Evolutionary conservation across 331 rosid genomes (phyloP), one percentile per base, ranked within the genome.

Genomic region (Malus hybrid): DNA sequence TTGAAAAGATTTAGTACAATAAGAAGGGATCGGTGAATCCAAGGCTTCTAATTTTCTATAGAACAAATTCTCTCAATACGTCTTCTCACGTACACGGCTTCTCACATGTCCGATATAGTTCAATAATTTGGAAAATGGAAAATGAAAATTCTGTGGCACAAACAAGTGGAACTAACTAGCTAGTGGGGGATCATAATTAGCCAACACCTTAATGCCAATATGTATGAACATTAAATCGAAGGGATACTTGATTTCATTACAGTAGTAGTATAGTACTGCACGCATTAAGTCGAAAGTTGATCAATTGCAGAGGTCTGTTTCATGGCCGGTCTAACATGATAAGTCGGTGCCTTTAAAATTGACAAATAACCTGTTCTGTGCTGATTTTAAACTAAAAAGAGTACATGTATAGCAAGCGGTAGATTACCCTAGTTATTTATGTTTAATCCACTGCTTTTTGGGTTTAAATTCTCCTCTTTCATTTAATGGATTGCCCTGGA

Each of bases 261-360:
- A 42, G 48, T 42, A 42, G 48, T 42, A 42, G 48, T 69, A 46
- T 16, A 20, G 52, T 42, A 10, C 32, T 66, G 7, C 34, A 6
- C 10, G 33, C 60, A 27, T 63, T 1, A 59, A 80, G 80, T 76
- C 77, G 77, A 55, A 72, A 80, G 61, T 71, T 36, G 60, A 33
- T 69, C 44, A 70, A 36, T 72, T 27, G n/a, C 31, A 83, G 69
- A 67, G 76, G 85, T 85, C 89, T 68, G 56, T 74, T 64, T 88
- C 87, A 79, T 84, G 93, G 93, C 76, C 88, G 89, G 91, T 74
- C 82, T 61, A 78, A 80, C 81, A 84, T 84, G 78, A 78, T 50
- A 83, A 64, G 90, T 78, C 85, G 84, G 89, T 4, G 4, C 52
- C 52, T 3, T 44, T 44, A 44, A 44, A 44, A 44, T 44, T 44